Evolutionary conservation across 768 basidiomycete genomes (phyloP).

Genomic region (Auricularia sp.): DNA sequence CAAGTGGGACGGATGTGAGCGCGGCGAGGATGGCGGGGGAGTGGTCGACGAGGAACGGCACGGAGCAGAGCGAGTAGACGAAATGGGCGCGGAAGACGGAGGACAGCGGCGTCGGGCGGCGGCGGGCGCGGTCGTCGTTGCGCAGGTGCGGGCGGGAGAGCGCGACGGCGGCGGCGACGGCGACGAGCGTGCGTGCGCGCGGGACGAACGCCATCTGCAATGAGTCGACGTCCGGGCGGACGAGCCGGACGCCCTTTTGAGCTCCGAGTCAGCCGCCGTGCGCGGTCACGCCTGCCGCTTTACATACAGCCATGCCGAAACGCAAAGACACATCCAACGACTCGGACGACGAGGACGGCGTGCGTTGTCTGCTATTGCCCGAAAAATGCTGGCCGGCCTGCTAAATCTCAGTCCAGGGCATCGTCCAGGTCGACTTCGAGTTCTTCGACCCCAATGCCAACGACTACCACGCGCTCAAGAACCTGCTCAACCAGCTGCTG

Average conservation of each 20-base stretch:
- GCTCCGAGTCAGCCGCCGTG: background rate
- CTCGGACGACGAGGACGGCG: constrained; percentile 13
- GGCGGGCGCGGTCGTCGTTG: background rate
- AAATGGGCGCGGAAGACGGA: constrained; percentile 61
- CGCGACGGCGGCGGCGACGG: background rate
- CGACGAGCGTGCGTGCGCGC: background rate
- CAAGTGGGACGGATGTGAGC: constrained; percentile 45
- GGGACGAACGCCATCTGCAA: background rate
- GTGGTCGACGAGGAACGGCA: constrained; percentile 65
- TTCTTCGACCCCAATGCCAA: constrained; percentile 81
- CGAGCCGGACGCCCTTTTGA: background rate
- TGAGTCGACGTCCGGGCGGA: background rate
- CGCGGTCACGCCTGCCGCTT: background rate
- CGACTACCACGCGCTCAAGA: constrained; percentile 70
- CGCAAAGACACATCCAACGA: constrained; percentile 13
- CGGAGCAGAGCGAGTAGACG: constrained; percentile 73
- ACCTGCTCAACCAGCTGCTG: constrained; percentile 39
- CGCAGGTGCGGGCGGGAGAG: constrained; percentile 1
- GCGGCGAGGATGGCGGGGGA: constrained; percentile 56
- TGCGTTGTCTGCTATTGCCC: constrained; percentile 4
- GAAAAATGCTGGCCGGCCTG: background rate
- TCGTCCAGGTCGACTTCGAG: constrained; percentile 85
- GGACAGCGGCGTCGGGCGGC: constrained; percentile 18
- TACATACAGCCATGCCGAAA: constrained; percentile 11
- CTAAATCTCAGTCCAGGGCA: constrained; percentile 30